Conservation (phyloP, 768 basidiomycete genomes). For the Ramaria sp. region DNA sequence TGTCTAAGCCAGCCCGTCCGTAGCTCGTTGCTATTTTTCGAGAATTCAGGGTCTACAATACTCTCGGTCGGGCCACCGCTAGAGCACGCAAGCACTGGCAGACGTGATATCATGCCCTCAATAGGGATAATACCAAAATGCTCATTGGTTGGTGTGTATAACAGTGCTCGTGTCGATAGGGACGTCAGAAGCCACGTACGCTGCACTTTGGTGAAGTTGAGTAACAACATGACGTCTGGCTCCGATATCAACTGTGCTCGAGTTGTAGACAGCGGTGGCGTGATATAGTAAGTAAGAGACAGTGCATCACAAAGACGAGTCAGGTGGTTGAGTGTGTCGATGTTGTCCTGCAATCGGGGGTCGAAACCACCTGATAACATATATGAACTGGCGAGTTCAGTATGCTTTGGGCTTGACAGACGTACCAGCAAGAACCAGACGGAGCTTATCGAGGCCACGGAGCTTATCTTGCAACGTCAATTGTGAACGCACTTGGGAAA, state of each 20-base stretch:
- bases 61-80: slow-evolving; percentile 90
- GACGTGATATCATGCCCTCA: slow-evolving; percentile 86
- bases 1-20: slow-evolving; percentile 71
- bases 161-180: slow-evolving; percentile 54
- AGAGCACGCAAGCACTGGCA: slow-evolving; percentile 82
- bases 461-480: slow-evolving; percentile 8
- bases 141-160: slow-evolving; percentile 93
- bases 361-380: slow-evolving; percentile 72
- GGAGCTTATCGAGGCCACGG: slow-evolving; percentile 26
- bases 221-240: slow-evolving; percentile 74
- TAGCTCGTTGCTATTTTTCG: slow-evolving; percentile 21
- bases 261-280: slow-evolving; percentile 25
- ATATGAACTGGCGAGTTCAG: neutral
- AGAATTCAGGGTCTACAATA: slow-evolving; percentile 34
- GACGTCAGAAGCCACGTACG: slow-evolving; percentile 70
- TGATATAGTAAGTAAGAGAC: slow-evolving; percentile 47
- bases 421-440: slow-evolving; percentile 73
- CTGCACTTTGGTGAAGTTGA: slow-evolving; percentile 82
- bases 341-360: slow-evolving; percentile 75
- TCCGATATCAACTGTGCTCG: slow-evolving; percentile 19
- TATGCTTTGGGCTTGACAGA: neutral
- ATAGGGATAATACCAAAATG: slow-evolving; percentile 97
- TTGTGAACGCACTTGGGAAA: slow-evolving; percentile 40
- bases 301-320: slow-evolving; percentile 44
- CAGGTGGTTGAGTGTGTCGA: slow-evolving; percentile 46